Conservation (phyloP, 768 basidiomycete genomes). For the Leccinum truebloodii region DNA sequence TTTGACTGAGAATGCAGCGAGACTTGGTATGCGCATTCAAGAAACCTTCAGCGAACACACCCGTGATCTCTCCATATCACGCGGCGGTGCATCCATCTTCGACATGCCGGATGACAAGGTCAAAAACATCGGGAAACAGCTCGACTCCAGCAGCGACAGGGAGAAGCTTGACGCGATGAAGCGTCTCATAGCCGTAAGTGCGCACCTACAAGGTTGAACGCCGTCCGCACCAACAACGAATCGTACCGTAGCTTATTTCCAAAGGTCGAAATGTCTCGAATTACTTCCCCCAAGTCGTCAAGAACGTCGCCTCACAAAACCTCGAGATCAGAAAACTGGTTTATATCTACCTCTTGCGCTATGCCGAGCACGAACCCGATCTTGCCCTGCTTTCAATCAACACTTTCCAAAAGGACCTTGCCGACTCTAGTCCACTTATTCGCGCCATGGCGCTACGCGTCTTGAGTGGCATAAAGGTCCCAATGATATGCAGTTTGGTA, state of each 20-base stretch:
- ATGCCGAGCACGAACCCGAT: slow-evolving; percentile 92
- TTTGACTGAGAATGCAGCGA: slow-evolving; percentile 79
- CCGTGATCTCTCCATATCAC: slow-evolving; percentile 64
- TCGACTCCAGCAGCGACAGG: slow-evolving; percentile 84
- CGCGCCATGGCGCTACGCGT: slow-evolving; percentile 96
- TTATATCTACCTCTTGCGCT: slow-evolving; percentile 95
- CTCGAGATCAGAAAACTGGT: slow-evolving; percentile 96
- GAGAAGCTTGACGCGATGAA: slow-evolving; percentile 97
- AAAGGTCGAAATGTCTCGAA: slow-evolving; percentile 89
- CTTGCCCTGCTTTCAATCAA: slow-evolving; percentile 95
- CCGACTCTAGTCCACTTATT: slow-evolving; percentile 90
- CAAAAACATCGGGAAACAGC: slow-evolving; percentile 79
- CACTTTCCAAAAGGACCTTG: slow-evolving; percentile 96
- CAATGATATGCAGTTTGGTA: slow-evolving; percentile 84
- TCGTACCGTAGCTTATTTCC: slow-evolving; percentile 71
- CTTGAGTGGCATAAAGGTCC: slow-evolving; percentile 87
- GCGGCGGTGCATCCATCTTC: slow-evolving; percentile 55
- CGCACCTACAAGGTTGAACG: not conserved
- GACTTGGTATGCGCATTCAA: slow-evolving; percentile 80
- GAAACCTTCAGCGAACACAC: slow-evolving; percentile 83
- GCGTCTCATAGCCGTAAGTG: slow-evolving; percentile 84
- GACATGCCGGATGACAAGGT: slow-evolving; percentile 79
- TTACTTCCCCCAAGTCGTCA: slow-evolving; percentile 96
- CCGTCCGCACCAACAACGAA: not conserved
- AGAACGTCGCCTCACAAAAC: slow-evolving; percentile 91